These are phyloP conservation scores for Suhomyces bokatorum DNA, from an alignment of 1,139 yeast species.

Conservation along the genomic window DNA sequence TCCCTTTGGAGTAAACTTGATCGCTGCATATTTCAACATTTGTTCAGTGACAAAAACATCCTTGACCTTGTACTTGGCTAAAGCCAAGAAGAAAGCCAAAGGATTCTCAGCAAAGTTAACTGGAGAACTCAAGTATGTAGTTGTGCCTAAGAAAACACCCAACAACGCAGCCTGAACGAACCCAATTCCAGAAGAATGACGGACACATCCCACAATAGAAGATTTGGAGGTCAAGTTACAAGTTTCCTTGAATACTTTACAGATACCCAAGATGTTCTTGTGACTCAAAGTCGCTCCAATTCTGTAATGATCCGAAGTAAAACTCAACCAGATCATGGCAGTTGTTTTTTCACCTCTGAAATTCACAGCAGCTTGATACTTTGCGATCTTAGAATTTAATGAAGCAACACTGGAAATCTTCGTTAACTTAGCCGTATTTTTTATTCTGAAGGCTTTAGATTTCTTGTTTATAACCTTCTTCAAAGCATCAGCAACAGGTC, in stretches of 20 bases:
- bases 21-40: constrained; percentile 76
- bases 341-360: constrained; percentile 43
- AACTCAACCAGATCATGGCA: constrained; percentile 65
- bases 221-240: constrained; percentile 74
- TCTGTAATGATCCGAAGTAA: constrained; percentile 72
- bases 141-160: constrained; percentile 84
- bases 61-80: constrained; percentile 78
- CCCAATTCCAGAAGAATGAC: constrained; percentile 84
- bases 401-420: constrained; percentile 56
- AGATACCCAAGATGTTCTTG: constrained; percentile 67
- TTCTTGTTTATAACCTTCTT: constrained; percentile 53
- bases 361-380: constrained; percentile 45
- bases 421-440: constrained; percentile 67
- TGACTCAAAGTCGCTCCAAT: constrained; percentile 68
- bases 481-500: constrained; percentile 62
- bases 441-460: constrained; percentile 52
- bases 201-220: constrained; percentile 82
- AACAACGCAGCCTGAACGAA: constrained; percentile 78
- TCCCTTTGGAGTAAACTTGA: constrained; percentile 63
- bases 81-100: constrained; percentile 63
- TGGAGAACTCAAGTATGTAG: constrained; percentile 80
- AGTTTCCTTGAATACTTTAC: constrained; percentile 89
- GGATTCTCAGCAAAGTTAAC: constrained; percentile 80
- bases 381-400: constrained; percentile 45
- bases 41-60: constrained; percentile 86